Percentiles rank a stretch among this genome's conserved stretches.
These are phyloP conservation scores for Microthlaspi erraticum DNA, from an alignment of 345 rosid genomes.

Conservation along the genomic window DNA sequence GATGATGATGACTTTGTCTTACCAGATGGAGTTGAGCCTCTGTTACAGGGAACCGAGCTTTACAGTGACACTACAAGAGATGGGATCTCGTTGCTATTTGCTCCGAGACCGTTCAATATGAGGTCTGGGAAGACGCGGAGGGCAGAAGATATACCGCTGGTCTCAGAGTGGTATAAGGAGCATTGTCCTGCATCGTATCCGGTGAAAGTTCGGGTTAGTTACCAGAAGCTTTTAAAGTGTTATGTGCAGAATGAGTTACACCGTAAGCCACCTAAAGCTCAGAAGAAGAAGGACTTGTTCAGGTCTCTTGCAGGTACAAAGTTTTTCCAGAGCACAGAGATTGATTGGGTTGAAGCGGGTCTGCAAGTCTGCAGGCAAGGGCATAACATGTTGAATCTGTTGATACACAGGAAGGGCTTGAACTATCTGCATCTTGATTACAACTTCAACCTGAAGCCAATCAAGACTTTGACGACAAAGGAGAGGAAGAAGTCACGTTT, in stretches of 20 bases:
- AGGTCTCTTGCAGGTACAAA: conserved; percentile 85
- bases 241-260: conserved; percentile 88
- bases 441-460: conserved; percentile 88
- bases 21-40: conserved; percentile 82
- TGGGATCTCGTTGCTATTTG: conserved; percentile 78
- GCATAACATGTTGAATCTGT: conserved; percentile 82
- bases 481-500: conserved; percentile 88
- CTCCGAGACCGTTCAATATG: conserved; percentile 88
- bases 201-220: conserved; percentile 90
- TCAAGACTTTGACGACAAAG: conserved; percentile 87
- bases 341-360: conserved; percentile 95
- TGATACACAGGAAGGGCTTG: conserved; percentile 83
- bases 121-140: conserved; percentile 87
- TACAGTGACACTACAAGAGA: conserved; percentile 90
- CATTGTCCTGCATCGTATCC: conserved; percentile 94
- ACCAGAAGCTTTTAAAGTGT: conserved; percentile 84
- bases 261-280: conserved; percentile 91
- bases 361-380: conserved; percentile 96
- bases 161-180: conserved; percentile 96
- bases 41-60: conserved; percentile 70
- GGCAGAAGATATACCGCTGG: conserved; percentile 91
- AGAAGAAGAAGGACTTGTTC: conserved; percentile 88
- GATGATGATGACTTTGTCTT: conserved; percentile 71
- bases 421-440: conserved; percentile 90
- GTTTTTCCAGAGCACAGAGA: conserved; percentile 88